Conservation (phyloP, 441 rosid genomes). For the Eugenia klotzschiana region DNA sequence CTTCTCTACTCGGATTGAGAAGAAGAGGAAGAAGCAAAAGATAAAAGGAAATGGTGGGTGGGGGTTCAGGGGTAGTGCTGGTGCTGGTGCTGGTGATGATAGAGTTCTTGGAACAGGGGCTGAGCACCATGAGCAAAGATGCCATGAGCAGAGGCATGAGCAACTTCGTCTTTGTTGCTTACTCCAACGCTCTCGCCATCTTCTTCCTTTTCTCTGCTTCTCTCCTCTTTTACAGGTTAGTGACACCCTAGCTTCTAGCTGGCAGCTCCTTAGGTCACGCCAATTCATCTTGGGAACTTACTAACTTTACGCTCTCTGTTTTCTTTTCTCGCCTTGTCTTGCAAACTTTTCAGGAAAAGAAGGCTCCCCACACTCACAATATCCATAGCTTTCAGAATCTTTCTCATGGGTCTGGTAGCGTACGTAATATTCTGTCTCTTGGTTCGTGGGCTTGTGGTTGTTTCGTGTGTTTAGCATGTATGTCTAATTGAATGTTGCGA, state of each 20-base stretch:
- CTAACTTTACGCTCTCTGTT: neutral
- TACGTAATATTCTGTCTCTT: constrained; percentile 1
- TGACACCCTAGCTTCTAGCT: neutral
- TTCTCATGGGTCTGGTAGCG: constrained; percentile 20
- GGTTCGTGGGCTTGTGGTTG: neutral
- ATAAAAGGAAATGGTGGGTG: neutral
- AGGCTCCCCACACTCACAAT: constrained; percentile 12
- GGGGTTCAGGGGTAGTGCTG: constrained; percentile 4
- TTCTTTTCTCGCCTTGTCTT: neutral
- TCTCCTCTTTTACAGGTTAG: constrained; percentile 21
- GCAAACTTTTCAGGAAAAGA: constrained; percentile 13
- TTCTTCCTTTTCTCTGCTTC: constrained; percentile 21
- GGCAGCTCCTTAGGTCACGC: neutral
- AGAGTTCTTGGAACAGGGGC: constrained; percentile 26
- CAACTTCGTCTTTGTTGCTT: constrained; percentile 17
- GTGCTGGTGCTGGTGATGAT: constrained; percentile 11
- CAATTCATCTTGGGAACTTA: neutral
- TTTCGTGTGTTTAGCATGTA: too few species aligned
- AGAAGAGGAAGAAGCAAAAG: neutral
- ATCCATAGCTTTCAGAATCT: constrained; percentile 20
- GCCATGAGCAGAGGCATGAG: constrained; percentile 29
- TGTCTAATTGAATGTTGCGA: neutral
- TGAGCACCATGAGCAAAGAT: constrained; percentile 23
- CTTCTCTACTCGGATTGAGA: neutral
- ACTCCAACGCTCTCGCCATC: constrained; percentile 22